Base-by-base conservation (phyloP, 495 filamentous ascomycete genomes). In the Annulohypoxylon stygium region DNA sequence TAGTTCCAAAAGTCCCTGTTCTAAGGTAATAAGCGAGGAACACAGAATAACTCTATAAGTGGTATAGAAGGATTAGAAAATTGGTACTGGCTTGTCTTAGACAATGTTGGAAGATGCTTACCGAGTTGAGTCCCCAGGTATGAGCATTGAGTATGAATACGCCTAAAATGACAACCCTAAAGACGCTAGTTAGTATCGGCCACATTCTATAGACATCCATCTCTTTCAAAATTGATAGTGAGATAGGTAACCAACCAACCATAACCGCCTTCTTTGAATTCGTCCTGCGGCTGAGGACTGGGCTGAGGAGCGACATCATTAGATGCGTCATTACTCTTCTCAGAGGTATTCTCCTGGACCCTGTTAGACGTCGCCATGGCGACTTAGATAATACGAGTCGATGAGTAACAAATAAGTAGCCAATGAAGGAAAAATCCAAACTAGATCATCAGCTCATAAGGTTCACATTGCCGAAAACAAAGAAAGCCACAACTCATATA, bases 1-100 rank as follows among this genome's bases (percentile, higher is more conserved):
- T 88, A 5, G 89, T 85, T 8, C 85, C 86, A 67, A 90, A 92
- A 16, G 83, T 80, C 60, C 88, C 78, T 47, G 87, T 79, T 4
- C 86, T 85, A 33, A 93, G 85, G 71, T 93, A 94, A 75, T 92
- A 86, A 11, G 88, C 88, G 2, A 94, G 88, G 77, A 90, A 94
- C 10, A 94, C 90, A 11, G 90, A 89, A 69, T 90, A 94, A 3
- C 86, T 83, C 86, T 89, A 67, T 18, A 16, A n/a, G 18, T 9
- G 16, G 16, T 2, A 67, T 26, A 33, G 26, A 18, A 57, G n/a
- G 4, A 18, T 71, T 67, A 69, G 55, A 37, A 39, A 39, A 34
- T 36, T 47, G 41, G 45, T n/a, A 50, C 16, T 10, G 34, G n/a
- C 3, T 30, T 11, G 25, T 34, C 33, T 64, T 20, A 50, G 41